Evolutionary conservation across 2,329 filamentous ascomycete genomes (phyloP).

Genomic region (Trichoderma asperellum): DNA sequence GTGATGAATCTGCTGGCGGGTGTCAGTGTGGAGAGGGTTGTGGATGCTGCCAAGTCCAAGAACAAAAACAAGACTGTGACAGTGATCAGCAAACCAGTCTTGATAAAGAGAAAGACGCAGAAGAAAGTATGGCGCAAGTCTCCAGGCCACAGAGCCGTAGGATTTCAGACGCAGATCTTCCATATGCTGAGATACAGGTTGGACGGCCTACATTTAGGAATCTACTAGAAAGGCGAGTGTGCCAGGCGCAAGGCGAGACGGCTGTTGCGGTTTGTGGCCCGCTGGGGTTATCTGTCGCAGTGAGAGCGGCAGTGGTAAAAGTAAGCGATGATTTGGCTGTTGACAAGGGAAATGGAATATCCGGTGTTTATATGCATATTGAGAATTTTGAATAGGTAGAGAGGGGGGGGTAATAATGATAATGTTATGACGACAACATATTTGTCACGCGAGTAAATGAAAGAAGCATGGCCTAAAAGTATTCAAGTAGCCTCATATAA

Average conservation of each 20-base stretch:
- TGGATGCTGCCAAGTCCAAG: neutral
- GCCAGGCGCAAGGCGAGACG: conserved; percentile 13
- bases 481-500: neutral
- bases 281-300: neutral
- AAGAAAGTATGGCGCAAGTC: neutral
- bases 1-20: neutral
- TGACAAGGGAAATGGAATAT: neutral
- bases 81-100: neutral
- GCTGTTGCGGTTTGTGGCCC: conserved; percentile 3
- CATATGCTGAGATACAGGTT: neutral
- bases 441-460: neutral
- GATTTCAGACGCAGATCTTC: neutral
- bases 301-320: conserved; percentile 7
- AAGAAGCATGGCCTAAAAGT: neutral
- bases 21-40: neutral
- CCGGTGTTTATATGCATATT: neutral
- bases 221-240: neutral
- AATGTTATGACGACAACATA: neutral
- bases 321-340: conserved; percentile 17
- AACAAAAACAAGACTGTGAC: neutral
- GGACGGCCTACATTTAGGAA: conserved; percentile 1
- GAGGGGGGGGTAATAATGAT: neutral
- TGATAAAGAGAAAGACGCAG: neutral
- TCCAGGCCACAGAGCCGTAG: neutral
- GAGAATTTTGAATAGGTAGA: conserved; percentile 10